Evolutionary conservation across 257 asterid species (phyloP), one percentile per base, ranked within the genome.

Genomic region (Lycium ferocissimum): DNA sequence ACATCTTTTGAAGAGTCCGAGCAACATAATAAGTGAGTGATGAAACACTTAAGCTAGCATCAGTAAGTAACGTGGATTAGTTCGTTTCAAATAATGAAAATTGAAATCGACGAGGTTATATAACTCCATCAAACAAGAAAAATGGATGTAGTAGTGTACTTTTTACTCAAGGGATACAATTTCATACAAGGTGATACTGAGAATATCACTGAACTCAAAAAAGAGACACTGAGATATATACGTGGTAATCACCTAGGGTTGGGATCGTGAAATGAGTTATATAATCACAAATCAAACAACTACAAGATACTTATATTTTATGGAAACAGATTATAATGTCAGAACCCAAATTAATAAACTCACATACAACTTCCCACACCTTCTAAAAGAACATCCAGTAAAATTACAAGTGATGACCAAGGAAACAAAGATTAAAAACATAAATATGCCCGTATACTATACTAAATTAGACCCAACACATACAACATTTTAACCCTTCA

Each of bases 351-450:
- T 70, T 38, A 17, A 40, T 40, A 40, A 76, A 76, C 82, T 51
- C 59, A 76, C 65, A 76, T 26, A 76, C 82, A 33, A 51, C 47
- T 26, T 51, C 47, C 51, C 82, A 76, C 62, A 76, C 82, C 82
- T 76, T 51, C 9, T 15, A 37, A 62, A 76, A 76, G 61, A 76
- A 51, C 43, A 54, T 53, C 82, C 82, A 26, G 40, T 70, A 8
- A 51, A 51, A 53, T 76, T 76, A 76, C 65, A 51, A 76, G 63
- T 17, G 79, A 5, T 76, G 61, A 22, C 63, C 63, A 14, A 13
- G 43, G 9, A 76, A 51, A 76, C 26, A 53, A 76, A 53, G 63
- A 51, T 17, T 7, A 59, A 17, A 13, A 57, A 59, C 62, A 51
- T 54, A 76, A 22, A 76, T 26, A 76, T 53, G 8, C 59, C 58